These are phyloP conservation scores for Hibiscus mutabilis DNA, from an alignment of 345 rosid species.

Conservation along the genomic window DNA sequence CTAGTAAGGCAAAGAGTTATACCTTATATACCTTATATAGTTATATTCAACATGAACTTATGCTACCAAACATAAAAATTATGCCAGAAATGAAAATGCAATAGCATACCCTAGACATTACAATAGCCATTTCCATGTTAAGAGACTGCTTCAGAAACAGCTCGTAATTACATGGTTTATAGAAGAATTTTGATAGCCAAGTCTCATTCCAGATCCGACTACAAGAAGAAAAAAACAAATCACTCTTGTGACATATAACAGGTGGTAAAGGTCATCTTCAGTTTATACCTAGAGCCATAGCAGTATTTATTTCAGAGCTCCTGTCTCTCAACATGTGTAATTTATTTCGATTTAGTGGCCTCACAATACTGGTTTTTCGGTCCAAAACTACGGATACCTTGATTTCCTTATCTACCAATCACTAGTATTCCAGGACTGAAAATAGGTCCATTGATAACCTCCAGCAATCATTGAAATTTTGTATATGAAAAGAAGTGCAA, in stretches of 20 bases:
- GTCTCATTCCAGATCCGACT: constrained; percentile 98
- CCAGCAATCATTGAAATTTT: not conserved
- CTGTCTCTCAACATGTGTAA: not conserved
- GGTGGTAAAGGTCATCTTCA: not conserved
- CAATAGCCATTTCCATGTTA: constrained; percentile 96
- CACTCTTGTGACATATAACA: not conserved
- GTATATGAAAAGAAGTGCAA: not conserved
- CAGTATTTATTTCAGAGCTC: not conserved
- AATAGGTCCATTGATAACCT: not conserved
- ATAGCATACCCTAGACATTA: constrained; percentile 73
- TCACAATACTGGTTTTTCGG: not conserved
- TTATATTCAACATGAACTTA: not conserved
- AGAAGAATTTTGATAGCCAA: constrained; percentile 86
- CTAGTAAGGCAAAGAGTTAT: not conserved
- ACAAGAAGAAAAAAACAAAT: not conserved
- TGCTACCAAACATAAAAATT: constrained; percentile 1
- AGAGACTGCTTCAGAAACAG: constrained; percentile 92
- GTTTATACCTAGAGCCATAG: not conserved
- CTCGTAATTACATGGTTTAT: constrained; percentile 88
- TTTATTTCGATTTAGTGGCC: not conserved
- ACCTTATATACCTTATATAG: not conserved
- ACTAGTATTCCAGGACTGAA: not conserved
- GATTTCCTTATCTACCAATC: not conserved
- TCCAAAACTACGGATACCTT: not conserved
- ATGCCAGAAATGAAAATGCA: not conserved